phyloP scores from a whole-genome alignment of 768 basidiomycete species.

The Lentinula sp. region DNA sequence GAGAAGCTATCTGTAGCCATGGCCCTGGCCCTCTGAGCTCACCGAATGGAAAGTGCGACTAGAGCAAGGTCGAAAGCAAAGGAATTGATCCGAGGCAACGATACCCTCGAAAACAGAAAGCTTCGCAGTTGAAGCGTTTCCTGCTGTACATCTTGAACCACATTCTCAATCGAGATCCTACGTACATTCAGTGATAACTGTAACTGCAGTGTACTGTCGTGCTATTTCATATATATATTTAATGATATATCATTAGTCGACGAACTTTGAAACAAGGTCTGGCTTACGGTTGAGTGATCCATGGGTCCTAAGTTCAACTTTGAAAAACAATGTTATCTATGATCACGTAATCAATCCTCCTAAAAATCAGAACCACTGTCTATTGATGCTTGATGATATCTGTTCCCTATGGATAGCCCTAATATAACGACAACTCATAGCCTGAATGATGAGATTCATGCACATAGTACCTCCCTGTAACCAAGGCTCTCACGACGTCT shows the following conservation, averaged over 20 bases:
- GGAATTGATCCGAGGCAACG: constrained; percentile 11
- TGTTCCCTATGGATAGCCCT: not conserved
- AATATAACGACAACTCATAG: not conserved
- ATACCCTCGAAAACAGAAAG: constrained; percentile 2
- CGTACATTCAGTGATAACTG: not conserved
- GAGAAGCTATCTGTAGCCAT: not conserved
- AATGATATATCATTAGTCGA: not conserved
- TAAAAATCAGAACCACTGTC: too few relatives aligned
- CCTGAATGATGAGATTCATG: not conserved
- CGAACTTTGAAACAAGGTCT: not conserved
- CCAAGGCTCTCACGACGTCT: not conserved
- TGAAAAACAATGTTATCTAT: too few relatives aligned
- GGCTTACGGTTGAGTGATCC: not conserved
- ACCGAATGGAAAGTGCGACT: constrained; percentile 38
- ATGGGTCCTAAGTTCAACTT: not conserved
- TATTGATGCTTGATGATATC: too few relatives aligned
- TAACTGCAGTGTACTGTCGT: not conserved
- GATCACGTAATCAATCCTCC: too few relatives aligned
- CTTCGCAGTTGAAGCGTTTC: not conserved
- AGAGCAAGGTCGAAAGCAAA: constrained; percentile 37
- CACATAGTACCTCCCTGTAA: not conserved
- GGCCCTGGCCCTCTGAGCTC: constrained; percentile 10
- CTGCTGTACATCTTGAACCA: not conserved
- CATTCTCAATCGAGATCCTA: not conserved
- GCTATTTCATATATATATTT: not conserved